phyloP scores from a whole-genome alignment of 208 protist species.

The Trypanosoma scelopori region DNA sequence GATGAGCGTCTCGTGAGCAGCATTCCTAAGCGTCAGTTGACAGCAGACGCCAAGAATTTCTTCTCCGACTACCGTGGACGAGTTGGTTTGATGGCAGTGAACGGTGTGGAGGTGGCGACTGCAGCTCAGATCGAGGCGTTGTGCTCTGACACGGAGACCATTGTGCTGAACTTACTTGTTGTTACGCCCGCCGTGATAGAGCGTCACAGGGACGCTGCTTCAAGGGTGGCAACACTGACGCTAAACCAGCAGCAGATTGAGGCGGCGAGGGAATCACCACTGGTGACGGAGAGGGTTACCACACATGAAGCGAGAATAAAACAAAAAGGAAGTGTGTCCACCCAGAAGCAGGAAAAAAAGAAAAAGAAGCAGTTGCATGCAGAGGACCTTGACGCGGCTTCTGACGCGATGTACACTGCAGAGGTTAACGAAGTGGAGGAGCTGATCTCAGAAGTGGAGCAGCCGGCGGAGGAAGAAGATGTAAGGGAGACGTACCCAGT shows the following conservation, averaged over 20 bases:
- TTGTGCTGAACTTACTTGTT: constrained; percentile 65
- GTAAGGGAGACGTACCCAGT: constrained; percentile 21
- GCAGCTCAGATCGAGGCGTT: constrained; percentile 42
- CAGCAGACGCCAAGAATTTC: constrained; percentile 25
- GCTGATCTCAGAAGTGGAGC: constrained; percentile 9
- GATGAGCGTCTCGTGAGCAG: constrained; percentile 30
- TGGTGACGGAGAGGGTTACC: background rate
- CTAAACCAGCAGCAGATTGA: constrained; percentile 14
- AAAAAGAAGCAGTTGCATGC: background rate
- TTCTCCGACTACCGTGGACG: constrained; percentile 35
- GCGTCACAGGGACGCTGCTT: background rate
- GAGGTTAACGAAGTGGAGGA: constrained; percentile 27
- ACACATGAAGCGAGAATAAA: background rate
- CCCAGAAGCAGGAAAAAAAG: background rate
- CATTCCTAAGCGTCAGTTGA: constrained; percentile 14
- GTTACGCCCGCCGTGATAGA: constrained; percentile 24
- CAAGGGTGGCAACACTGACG: background rate
- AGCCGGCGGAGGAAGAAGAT: constrained; percentile 24
- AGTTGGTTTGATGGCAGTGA: constrained; percentile 53
- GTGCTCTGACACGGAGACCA: constrained; percentile 36
- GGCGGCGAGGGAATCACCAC: constrained; percentile 10
- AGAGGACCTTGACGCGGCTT: constrained; percentile 16
- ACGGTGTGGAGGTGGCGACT: constrained; percentile 64
- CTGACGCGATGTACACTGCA: constrained; percentile 14
- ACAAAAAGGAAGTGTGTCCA: background rate